These are phyloP conservation scores for Abrus pulchellus DNA, from an alignment of 306 rosid genomes.

Conservation along the genomic window DNA sequence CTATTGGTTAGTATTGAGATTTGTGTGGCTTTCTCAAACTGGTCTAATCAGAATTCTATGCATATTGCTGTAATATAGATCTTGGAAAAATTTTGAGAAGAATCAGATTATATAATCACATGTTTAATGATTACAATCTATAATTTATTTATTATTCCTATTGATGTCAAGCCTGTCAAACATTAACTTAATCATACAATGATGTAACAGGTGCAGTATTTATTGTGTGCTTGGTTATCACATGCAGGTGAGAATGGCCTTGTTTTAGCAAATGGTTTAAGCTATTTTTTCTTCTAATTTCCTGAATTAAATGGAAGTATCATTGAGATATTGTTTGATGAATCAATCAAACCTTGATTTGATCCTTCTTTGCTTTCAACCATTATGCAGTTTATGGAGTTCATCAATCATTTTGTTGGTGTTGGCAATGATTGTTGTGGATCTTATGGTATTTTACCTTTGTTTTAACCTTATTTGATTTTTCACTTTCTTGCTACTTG, in stretches of 20 bases:
- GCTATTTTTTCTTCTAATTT: constrained; percentile 26
- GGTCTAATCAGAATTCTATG: constrained; percentile 28
- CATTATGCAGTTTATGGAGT: constrained; percentile 82
- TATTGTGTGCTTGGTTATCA: constrained; percentile 86
- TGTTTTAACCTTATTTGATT: constrained; percentile 22
- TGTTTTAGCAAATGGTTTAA: constrained; percentile 43
- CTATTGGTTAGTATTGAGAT: constrained; percentile 80
- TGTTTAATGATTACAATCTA: constrained; percentile 11
- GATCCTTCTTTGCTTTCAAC: constrained; percentile 46
- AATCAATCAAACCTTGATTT: constrained; percentile 42
- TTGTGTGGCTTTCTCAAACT: constrained; percentile 16
- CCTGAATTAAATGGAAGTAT: constrained; percentile 39
- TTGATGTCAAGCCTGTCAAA: constrained; percentile 30
- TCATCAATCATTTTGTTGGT: constrained; percentile 94
- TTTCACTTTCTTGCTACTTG: constrained; percentile 28
- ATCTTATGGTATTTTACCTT: constrained; percentile 81
- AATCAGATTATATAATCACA: constrained; percentile 26
- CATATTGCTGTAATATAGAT: constrained; percentile 32
- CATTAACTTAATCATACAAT: constrained; percentile 49
- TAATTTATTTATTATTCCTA: constrained; percentile 29
- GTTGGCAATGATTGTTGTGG: constrained; percentile 89
- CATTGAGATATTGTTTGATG: constrained; percentile 28
- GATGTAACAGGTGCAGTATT: constrained; percentile 94
- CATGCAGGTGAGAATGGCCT: constrained; percentile 76
- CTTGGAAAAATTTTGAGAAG: constrained; percentile 26